A percentile compares a stretch with the other conserved stretches of the same genome.
phyloP scores from a whole-genome alignment of 1,139 yeast genomes.

The Protomyces gravidus region DNA sequence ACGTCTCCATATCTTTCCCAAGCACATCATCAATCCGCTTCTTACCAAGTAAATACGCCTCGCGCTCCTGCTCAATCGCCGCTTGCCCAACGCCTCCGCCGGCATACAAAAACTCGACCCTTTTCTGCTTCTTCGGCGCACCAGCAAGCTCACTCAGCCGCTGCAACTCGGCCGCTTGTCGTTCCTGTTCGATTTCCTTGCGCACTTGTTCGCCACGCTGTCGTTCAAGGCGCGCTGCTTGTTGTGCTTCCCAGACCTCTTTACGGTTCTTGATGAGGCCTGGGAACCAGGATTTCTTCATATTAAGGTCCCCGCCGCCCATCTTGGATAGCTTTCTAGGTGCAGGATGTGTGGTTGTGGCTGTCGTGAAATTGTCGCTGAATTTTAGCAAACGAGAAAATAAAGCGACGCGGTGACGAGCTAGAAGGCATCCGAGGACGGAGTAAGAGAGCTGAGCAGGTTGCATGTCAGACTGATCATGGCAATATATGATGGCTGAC shows the following conservation, averaged over 20 bases:
- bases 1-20: slow-evolving; percentile 34
- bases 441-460: no score
- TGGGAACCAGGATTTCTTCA: slow-evolving; percentile 33
- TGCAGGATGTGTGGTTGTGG: neutral
- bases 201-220: slow-evolving; percentile 61
- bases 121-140: slow-evolving; percentile 47
- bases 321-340: slow-evolving; percentile 20
- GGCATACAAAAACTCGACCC: slow-evolving; percentile 84
- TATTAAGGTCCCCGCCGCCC: slow-evolving; percentile 33
- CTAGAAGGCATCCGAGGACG: no score
- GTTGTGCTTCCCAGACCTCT: slow-evolving; percentile 80
- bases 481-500: no score
- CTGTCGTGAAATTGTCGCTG: no score
- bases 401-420: no score
- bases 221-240: slow-evolving; percentile 67
- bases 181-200: slow-evolving; percentile 60
- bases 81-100: slow-evolving; percentile 40
- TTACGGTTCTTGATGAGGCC: slow-evolving; percentile 74
- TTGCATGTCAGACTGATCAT: no score
- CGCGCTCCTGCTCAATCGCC: slow-evolving; percentile 40
- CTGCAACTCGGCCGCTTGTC: slow-evolving; percentile 57
- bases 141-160: slow-evolving; percentile 52
- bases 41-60: slow-evolving; percentile 52
- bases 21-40: slow-evolving; percentile 46
- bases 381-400: no score